phyloP scores from a whole-genome alignment of 1,139 yeast genomes.

The Candida sp. region DNA sequence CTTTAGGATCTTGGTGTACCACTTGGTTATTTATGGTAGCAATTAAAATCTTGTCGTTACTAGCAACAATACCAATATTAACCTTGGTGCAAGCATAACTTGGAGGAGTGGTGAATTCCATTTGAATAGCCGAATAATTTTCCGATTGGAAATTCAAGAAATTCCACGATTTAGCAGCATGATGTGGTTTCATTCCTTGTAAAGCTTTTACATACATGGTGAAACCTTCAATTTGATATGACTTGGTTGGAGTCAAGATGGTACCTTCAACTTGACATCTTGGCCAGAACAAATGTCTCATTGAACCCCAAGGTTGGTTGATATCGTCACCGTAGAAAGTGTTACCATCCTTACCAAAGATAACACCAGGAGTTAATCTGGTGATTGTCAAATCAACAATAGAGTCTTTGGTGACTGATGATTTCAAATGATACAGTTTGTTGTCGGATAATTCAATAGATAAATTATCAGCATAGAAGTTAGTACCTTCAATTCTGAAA shows the following conservation, averaged over 20 bases:
- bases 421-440: constrained; percentile 54
- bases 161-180: constrained; percentile 97
- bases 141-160: constrained; percentile 86
- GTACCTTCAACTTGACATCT: constrained; percentile 71
- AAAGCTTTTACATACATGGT: constrained; percentile 97
- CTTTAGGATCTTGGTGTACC: constrained; percentile 54
- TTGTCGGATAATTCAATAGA: constrained; percentile 59
- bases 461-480: constrained; percentile 73
- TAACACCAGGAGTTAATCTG: constrained; percentile 74
- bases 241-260: constrained; percentile 32
- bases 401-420: constrained; percentile 68
- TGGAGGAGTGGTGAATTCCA: constrained; percentile 95
- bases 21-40: constrained; percentile 67
- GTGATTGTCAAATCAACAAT: constrained; percentile 65
- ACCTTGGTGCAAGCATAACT: constrained; percentile 85
- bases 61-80: constrained; percentile 70
- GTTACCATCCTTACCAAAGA: constrained; percentile 85
- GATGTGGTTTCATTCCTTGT: constrained; percentile 99
- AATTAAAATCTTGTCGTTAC: constrained; percentile 59
- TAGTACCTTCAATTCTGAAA: constrained; percentile 71
- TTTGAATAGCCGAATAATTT: constrained; percentile 69
- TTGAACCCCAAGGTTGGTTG: constrained; percentile 90
- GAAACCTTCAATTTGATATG: constrained; percentile 44
- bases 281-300: constrained; percentile 98
- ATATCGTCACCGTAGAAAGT: constrained; percentile 83